Conservation (phyloP, 345 rosid genomes). For the Moricandia moricandioides region DNA sequence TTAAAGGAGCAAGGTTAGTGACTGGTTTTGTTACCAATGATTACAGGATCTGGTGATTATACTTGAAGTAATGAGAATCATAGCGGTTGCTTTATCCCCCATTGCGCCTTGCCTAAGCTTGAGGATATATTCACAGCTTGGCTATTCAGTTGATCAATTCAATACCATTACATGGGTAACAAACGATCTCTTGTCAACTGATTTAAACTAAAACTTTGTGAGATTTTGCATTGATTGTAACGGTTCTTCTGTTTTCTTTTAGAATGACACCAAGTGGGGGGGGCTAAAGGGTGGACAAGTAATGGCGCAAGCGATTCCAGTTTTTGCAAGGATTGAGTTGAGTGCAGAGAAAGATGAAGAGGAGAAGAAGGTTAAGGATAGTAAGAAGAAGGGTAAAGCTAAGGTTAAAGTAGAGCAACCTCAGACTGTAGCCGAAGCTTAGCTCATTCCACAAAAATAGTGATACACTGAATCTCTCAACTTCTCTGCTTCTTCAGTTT, state of each 20-base stretch:
- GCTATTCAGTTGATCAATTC: slow-evolving; percentile 64
- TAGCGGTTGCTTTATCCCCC: slow-evolving; percentile 75
- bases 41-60: slow-evolving; percentile 81
- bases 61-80: slow-evolving; percentile 82
- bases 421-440: slow-evolving; percentile 51
- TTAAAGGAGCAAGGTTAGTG: too few species aligned
- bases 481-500: too few species aligned
- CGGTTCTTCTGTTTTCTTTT: slow-evolving; percentile 17
- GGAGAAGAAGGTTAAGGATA: slow-evolving; percentile 40
- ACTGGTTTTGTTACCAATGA: background rate
- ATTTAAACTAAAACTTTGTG: background rate
- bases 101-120: slow-evolving; percentile 65
- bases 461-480: too few species aligned
- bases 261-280: slow-evolving; percentile 85
- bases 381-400: slow-evolving; percentile 43
- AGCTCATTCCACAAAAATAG: slow-evolving; percentile 12
- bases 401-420: slow-evolving; percentile 44
- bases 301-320: slow-evolving; percentile 81
- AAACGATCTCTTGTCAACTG: slow-evolving; percentile 11
- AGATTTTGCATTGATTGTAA: background rate
- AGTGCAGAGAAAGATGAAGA: slow-evolving; percentile 42
- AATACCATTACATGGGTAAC: slow-evolving; percentile 56
- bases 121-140: slow-evolving; percentile 82
- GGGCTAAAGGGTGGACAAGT: slow-evolving; percentile 78
- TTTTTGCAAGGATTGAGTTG: slow-evolving; percentile 78